These are phyloP conservation scores for Candida dubliniensis DNA, from an alignment of 1,139 yeast genomes.

Conservation along the genomic window DNA sequence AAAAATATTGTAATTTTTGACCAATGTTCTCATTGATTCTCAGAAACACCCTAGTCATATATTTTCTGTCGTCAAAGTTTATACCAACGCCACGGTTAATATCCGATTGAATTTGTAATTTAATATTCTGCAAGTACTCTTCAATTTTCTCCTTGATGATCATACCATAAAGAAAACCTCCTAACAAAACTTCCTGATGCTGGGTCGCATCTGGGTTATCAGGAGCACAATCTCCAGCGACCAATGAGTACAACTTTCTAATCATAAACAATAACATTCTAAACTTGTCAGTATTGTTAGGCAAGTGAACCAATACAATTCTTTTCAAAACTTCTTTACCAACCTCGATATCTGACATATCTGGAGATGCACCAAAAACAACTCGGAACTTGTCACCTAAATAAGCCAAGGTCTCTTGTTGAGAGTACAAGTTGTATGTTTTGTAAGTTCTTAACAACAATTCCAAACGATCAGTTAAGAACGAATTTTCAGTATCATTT, in stretches of 20 bases:
- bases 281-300: slow-evolving; percentile 73
- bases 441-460: slow-evolving; percentile 85
- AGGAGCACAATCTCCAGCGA: slow-evolving; percentile 95
- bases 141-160: slow-evolving; percentile 94
- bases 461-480: slow-evolving; percentile 97
- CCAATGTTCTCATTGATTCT: slow-evolving; percentile 93
- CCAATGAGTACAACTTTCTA: slow-evolving; percentile 89
- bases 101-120: slow-evolving; percentile 75
- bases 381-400: slow-evolving; percentile 95
- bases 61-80: slow-evolving; percentile 79
- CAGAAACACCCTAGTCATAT: slow-evolving; percentile 74
- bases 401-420: slow-evolving; percentile 86
- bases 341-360: slow-evolving; percentile 83
- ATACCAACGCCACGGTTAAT: slow-evolving; percentile 80
- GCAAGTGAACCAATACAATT: slow-evolving; percentile 87
- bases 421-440: slow-evolving; percentile 71
- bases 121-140: slow-evolving; percentile 77
- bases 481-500: slow-evolving; percentile 80
- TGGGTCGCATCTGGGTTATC: slow-evolving; percentile 99
- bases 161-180: slow-evolving; percentile 97
- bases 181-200: slow-evolving; percentile 94
- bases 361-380: slow-evolving; percentile 87
- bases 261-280: slow-evolving; percentile 89
- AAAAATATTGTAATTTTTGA: slow-evolving; percentile 86
- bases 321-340: slow-evolving; percentile 81